Evolutionary conservation across 2,329 filamentous ascomycete species (phyloP), one percentile per base, ranked within the genome.

Genomic region (Xylaria digitata): DNA sequence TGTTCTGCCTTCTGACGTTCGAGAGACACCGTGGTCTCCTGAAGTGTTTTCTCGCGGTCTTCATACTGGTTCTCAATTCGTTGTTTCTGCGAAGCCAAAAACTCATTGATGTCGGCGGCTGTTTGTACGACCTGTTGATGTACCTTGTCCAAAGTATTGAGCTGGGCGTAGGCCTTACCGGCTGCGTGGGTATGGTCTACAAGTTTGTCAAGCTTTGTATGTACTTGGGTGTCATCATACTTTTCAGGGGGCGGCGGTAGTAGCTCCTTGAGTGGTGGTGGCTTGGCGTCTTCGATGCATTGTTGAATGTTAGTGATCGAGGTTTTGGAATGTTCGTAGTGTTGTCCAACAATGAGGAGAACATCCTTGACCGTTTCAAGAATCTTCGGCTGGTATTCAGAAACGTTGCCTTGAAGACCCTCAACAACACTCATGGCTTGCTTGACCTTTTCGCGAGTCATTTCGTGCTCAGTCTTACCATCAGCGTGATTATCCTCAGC

Each of bases 341-440:
- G 94, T 76, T 96, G 88, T 26, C 89, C 91, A 61, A 97, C 92
- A 26, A 96, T 85, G 7, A 89, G 84, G 45, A 96, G 85, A n/a
- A 98, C 89, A 74, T 97, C 92, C 73, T 93, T 91, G 71, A 99
- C 88, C 0, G 92, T 88, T 60, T 95, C 90, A 64, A 97, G 86
- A 71, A 98, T 92, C 80, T 96, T 92, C 1, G 96, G 96, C 73
- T 97, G 91, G 71, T 91, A 91, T 77, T 97, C 94, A 8, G 87
- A 87, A 34, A 97, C 86, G 65, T 96, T 89, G 66, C 86, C 90
- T 75, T 96, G 92, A 1, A 98, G 83, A 26, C 88, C 89, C 71
- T 92, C 90, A 17, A 97, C 89, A 7, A 88, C 88, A 63, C 86
- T 86, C 43, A 94, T 83, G 11, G 92, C 89, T 75, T 93, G 91